phyloP scores from a whole-genome alignment of 2,329 filamentous ascomycete genomes.

The Beauveria brongniartii region DNA sequence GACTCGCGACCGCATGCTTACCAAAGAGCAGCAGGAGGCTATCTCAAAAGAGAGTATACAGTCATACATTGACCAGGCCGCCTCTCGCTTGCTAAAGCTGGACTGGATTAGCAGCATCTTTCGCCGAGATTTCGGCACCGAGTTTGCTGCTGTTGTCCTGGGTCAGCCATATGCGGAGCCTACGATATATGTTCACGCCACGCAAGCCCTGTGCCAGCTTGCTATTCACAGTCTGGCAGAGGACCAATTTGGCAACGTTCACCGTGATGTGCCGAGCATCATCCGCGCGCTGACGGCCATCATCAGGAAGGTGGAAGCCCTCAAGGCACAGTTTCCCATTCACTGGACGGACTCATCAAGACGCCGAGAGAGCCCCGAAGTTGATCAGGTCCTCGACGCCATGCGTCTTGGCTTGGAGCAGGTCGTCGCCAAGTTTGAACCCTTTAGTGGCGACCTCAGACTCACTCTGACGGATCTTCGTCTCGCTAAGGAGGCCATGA shows the following conservation, averaged over 20 bases:
- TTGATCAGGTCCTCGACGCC: conserved; percentile 60
- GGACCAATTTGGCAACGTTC: conserved; percentile 80
- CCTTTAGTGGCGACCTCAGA: conserved; percentile 63
- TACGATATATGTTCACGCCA: conserved; percentile 61
- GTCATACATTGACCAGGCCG: conserved; percentile 39
- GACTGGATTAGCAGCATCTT: conserved; percentile 59
- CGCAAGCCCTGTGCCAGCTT: conserved; percentile 61
- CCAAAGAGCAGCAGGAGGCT: conserved; percentile 46
- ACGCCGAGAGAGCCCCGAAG: conserved; percentile 48
- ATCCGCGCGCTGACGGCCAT: conserved; percentile 64
- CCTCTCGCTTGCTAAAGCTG: conserved; percentile 36
- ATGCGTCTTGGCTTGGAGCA: conserved; percentile 57
- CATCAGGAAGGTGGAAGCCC: conserved; percentile 60
- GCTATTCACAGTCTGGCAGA: conserved; percentile 68
- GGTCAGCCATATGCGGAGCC: conserved; percentile 66
- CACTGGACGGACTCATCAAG: conserved; percentile 76
- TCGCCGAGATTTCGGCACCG: conserved; percentile 58
- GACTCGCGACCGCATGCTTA: conserved; percentile 40
- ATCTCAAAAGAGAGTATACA: conserved; percentile 41
- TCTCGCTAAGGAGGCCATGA: conserved; percentile 60
- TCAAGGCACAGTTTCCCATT: conserved; percentile 48
- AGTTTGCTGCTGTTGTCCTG: conserved; percentile 59
- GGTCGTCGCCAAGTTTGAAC: conserved; percentile 63
- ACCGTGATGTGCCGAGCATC: conserved; percentile 67
- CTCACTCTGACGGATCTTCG: conserved; percentile 64